A percentile compares a stretch with the other conserved stretches of the same genome.
Conservation (phyloP, 305 asterid species). For the Coffea humblotiana region DNA sequence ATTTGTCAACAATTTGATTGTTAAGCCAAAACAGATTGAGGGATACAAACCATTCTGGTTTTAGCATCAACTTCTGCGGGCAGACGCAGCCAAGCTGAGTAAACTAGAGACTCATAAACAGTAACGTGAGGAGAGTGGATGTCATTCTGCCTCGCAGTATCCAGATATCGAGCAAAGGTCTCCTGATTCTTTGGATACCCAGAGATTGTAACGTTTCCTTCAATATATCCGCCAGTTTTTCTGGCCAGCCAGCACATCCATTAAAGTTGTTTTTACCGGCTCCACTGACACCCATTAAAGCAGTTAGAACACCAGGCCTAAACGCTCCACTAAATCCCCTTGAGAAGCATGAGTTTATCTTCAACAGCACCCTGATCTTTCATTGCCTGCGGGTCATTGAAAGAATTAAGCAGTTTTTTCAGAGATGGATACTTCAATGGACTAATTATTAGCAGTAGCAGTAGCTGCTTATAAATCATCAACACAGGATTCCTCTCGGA, state of each 20-base stretch:
- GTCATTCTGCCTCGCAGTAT: conserved; percentile 76
- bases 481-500: neutral
- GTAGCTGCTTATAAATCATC: neutral
- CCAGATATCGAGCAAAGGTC: conserved; percentile 79
- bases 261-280: conserved; percentile 87
- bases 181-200: conserved; percentile 73
- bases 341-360: conserved; percentile 55
- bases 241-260: conserved; percentile 91
- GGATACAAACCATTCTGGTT: conserved; percentile 44
- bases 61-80: conserved; percentile 47
- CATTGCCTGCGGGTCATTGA: conserved; percentile 52
- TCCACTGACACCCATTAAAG: conserved; percentile 93
- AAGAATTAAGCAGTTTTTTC: neutral
- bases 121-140: conserved; percentile 82
- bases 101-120: conserved; percentile 60
- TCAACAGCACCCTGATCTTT: conserved; percentile 56
- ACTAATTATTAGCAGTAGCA: neutral
- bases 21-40: neutral
- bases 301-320: conserved; percentile 89
- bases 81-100: conserved; percentile 74
- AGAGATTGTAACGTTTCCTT: conserved; percentile 60
- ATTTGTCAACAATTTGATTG: neutral
- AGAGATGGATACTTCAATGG: neutral
- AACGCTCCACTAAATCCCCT: conserved; percentile 73
- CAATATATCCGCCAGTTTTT: conserved; percentile 81